Conservation (phyloP, 2,329 filamentous ascomycete species). For the Rhynchosporium agropyri region DNA sequence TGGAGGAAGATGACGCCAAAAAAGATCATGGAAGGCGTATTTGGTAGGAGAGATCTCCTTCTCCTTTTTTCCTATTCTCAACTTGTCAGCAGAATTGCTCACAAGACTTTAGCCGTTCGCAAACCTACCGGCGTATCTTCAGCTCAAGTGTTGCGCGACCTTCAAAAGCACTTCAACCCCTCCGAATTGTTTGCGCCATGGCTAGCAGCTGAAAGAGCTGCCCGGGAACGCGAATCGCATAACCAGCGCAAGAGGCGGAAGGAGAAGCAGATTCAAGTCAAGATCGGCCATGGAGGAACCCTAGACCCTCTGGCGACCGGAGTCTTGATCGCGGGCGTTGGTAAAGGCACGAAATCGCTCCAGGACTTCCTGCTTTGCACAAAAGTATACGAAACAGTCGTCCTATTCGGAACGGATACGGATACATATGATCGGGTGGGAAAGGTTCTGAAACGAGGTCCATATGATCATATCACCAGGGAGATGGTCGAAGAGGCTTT, state of each 20-base stretch:
- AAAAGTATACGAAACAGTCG: constrained; percentile 88
- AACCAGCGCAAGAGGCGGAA: constrained; percentile 62
- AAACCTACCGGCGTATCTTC: constrained; percentile 88
- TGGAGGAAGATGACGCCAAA: constrained; percentile 40
- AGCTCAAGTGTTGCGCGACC: constrained; percentile 85
- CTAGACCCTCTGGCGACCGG: constrained; percentile 93
- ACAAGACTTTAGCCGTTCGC: constrained; percentile 70
- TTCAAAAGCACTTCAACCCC: constrained; percentile 81
- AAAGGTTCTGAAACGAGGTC: constrained; percentile 74
- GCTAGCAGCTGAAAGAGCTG: constrained; percentile 64
- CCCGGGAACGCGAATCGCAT: constrained; percentile 58
- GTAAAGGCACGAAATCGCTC: constrained; percentile 83
- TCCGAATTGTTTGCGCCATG: constrained; percentile 79
- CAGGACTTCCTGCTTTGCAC: constrained; percentile 81
- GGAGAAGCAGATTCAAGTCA: constrained; percentile 70
- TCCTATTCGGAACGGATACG: constrained; percentile 89
- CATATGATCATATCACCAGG: constrained; percentile 80
- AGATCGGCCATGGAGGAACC: constrained; percentile 95
- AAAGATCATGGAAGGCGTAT: constrained; percentile 63
- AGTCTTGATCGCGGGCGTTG: constrained; percentile 86
- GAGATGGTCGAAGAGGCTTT: constrained; percentile 78
- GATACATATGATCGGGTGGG: constrained; percentile 90
- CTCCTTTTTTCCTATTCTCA: background rate
- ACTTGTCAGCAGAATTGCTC: constrained; percentile 11
- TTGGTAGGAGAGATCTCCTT: constrained; percentile 50